Percentiles rank a stretch among this genome's conserved stretches.
phyloP scores from a whole-genome alignment of 257 asterid species.

The Oldenlandia corymbosa region DNA sequence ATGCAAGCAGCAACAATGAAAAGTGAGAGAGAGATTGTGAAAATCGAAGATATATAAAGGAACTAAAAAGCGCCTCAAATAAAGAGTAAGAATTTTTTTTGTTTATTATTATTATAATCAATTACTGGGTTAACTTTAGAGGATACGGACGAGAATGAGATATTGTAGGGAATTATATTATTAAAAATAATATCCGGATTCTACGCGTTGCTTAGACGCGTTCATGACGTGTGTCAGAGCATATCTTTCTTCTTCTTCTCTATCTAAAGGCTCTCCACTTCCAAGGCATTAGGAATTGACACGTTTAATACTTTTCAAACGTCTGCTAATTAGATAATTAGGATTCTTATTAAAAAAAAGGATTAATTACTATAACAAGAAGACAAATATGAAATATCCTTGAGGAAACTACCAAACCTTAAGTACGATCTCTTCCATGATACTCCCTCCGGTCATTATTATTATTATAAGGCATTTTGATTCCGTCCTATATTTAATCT shows the following conservation, averaged over 20 bases:
- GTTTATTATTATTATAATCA: not conserved
- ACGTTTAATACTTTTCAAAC: too few relatives aligned
- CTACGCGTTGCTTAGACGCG: conserved; percentile 63
- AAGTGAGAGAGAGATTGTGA: not conserved
- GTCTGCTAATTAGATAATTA: too few relatives aligned
- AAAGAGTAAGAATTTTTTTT: not conserved
- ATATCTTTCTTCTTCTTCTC: not conserved
- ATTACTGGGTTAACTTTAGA: not conserved
- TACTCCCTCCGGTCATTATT: too few relatives aligned
- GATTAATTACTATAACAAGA: too few relatives aligned
- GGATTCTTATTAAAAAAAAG: too few relatives aligned
- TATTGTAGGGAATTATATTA: not conserved
- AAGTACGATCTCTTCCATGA: too few relatives aligned
- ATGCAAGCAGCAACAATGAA: too few relatives aligned
- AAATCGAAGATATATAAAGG: not conserved
- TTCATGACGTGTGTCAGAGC: conserved; percentile 32
- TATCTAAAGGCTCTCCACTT: too few relatives aligned
- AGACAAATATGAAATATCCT: too few relatives aligned
- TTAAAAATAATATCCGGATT: conserved; percentile 7
- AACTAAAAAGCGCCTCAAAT: not conserved
- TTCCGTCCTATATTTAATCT: too few relatives aligned
- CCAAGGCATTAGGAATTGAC: not conserved
- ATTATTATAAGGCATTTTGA: too few relatives aligned
- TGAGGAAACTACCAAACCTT: too few relatives aligned
- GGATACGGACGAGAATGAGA: not conserved